Evolutionary conservation across 345 rosid genomes (phyloP).

Genomic region (Bretschneidera sinensis): DNA sequence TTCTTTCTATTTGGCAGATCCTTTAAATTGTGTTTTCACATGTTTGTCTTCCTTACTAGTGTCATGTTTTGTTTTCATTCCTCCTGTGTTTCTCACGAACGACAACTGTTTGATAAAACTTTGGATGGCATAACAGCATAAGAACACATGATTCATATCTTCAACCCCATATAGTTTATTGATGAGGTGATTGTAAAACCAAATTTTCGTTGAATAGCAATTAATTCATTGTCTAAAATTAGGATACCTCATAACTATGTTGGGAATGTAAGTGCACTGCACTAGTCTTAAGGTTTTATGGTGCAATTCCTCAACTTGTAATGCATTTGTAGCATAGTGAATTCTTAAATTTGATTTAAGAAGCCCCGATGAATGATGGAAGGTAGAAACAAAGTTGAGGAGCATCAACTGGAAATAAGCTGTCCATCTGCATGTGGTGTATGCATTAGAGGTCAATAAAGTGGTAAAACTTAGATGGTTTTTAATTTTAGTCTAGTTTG

Average conservation of each 20-base stretch:
- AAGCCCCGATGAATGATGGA: too few species aligned
- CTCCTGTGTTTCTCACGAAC: neutral
- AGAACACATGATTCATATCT: conserved; percentile 4
- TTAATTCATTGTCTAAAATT: too few species aligned
- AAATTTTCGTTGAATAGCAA: too few species aligned
- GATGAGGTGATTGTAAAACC: too few species aligned
- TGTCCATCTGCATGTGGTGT: neutral
- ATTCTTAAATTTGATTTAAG: too few species aligned
- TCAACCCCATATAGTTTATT: neutral
- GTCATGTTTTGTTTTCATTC: neutral
- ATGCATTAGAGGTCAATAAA: neutral
- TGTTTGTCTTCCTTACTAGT: too few species aligned
- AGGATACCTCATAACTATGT: too few species aligned
- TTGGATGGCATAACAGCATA: neutral
- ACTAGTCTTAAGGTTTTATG: too few species aligned
- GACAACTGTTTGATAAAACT: neutral
- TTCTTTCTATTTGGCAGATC: neutral
- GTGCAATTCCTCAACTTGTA: too few species aligned
- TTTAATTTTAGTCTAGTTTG: too few species aligned
- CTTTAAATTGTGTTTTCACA: neutral
- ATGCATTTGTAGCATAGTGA: too few species aligned
- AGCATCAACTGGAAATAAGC: neutral
- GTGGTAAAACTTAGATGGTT: neutral
- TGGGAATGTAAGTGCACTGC: too few species aligned
- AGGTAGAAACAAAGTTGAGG: neutral